A percentile compares a stretch with the other conserved stretches of the same genome.
Evolutionary conservation across 1,284 basidiomycete genomes (phyloP).

Genomic region (Boletellus sp.): DNA sequence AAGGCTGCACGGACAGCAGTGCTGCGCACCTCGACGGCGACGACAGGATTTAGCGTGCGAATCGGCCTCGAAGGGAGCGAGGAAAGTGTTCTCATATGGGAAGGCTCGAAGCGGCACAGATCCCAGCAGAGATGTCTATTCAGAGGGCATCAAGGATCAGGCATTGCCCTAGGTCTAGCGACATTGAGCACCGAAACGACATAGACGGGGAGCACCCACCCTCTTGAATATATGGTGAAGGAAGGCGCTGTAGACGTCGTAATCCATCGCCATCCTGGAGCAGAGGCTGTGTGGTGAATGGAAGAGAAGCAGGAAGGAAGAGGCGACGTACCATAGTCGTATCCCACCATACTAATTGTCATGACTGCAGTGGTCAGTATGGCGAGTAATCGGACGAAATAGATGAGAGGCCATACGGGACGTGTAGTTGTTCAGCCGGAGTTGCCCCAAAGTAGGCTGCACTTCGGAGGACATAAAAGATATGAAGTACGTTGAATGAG

Average conservation of each 20-base stretch:
- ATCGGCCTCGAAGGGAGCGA: slow-evolving; percentile 72
- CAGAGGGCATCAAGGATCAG: slow-evolving; percentile 51
- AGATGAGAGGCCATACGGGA: too few species aligned
- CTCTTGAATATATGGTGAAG: slow-evolving; percentile 34
- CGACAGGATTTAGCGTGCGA: slow-evolving; percentile 72
- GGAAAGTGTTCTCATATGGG: slow-evolving; percentile 65
- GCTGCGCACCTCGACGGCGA: slow-evolving; percentile 76
- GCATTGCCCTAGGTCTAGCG: slow-evolving; percentile 52
- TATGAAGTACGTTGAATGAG: too few species aligned
- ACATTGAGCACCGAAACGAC: slow-evolving; percentile 2
- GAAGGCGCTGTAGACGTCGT: slow-evolving; percentile 34
- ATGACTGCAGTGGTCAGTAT: too few species aligned
- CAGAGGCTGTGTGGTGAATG: too few species aligned
- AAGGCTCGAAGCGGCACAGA: slow-evolving; percentile 67
- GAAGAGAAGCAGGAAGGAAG: too few species aligned
- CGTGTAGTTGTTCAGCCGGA: too few species aligned
- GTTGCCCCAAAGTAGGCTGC: too few species aligned
- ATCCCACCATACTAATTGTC: too few species aligned
- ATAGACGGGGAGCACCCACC: slow-evolving; percentile 1
- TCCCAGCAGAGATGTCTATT: slow-evolving; percentile 52
- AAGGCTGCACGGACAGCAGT: slow-evolving; percentile 78
- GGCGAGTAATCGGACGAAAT: too few species aligned
- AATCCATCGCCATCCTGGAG: slow-evolving; percentile 32
- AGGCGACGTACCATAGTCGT: too few species aligned
- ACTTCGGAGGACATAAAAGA: too few species aligned